Conservation (phyloP, 2,329 filamentous ascomycete genomes). For the Scleromitrula shiraiana region DNA sequence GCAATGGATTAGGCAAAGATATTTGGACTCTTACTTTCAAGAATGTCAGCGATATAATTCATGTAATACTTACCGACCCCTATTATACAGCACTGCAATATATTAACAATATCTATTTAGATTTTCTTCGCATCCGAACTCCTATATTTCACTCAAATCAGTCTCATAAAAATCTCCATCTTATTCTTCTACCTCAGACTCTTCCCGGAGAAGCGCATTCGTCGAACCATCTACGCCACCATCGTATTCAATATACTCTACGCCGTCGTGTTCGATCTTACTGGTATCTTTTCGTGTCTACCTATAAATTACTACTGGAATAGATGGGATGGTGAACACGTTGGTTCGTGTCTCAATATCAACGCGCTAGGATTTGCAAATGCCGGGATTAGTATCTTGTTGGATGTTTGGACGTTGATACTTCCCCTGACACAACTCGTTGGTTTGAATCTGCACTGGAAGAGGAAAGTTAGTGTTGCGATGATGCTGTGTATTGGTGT, state of each 20-base stretch:
- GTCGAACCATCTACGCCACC: conserved; percentile 1
- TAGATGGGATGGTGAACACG: conserved; percentile 40
- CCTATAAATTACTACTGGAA: conserved; percentile 47
- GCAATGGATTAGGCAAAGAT: conserved; percentile 13
- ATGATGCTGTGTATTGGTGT: conserved; percentile 44
- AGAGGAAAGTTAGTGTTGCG: conserved; percentile 39
- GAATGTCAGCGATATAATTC: conserved; percentile 13
- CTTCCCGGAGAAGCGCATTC: conserved; percentile 12
- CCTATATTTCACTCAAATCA: conserved; percentile 14
- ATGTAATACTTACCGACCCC: conserved; percentile 9
- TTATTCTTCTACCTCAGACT: conserved; percentile 17
- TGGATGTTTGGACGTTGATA: conserved; percentile 44
- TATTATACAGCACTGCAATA: background rate
- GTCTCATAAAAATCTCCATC: conserved; percentile 13
- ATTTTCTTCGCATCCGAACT: conserved; percentile 16
- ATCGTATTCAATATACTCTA: conserved; percentile 9
- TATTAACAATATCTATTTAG: conserved; percentile 3
- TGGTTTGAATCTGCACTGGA: conserved; percentile 36
- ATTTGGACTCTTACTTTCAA: conserved; percentile 14
- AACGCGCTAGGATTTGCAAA: conserved; percentile 43
- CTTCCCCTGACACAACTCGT: conserved; percentile 41
- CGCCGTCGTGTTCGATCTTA: conserved; percentile 11
- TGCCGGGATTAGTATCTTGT: conserved; percentile 42
- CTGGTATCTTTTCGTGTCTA: conserved; percentile 34
- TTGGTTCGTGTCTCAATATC: conserved; percentile 41